phyloP scores from a whole-genome alignment of 2,329 filamentous ascomycete genomes.

The Diplodia intermedia region DNA sequence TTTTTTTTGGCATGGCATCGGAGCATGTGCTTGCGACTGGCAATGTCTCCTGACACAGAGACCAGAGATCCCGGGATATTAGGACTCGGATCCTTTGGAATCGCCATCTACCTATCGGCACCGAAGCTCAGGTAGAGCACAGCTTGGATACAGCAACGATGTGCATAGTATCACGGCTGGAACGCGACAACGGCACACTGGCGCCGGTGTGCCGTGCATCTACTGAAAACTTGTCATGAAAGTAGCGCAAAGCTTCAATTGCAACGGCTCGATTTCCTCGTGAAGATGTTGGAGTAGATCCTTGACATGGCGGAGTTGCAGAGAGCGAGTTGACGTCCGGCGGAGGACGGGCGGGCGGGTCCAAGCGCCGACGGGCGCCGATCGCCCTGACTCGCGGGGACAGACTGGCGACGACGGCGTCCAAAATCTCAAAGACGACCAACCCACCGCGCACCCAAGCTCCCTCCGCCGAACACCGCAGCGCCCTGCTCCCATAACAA shows the following conservation, averaged over 20 bases:
- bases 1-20: too few relatives aligned
- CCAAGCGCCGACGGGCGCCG: background rate
- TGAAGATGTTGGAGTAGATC: background rate
- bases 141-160: too few relatives aligned
- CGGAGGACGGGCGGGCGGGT: too few relatives aligned
- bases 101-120: too few relatives aligned
- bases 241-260: background rate
- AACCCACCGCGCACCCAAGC: constrained; percentile 32
- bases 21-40: too few relatives aligned
- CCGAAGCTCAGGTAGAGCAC: too few relatives aligned
- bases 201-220: too few relatives aligned
- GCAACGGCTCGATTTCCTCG: background rate
- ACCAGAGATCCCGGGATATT: too few relatives aligned
- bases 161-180: too few relatives aligned
- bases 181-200: too few relatives aligned
- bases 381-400: constrained; percentile 13
- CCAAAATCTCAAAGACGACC: constrained; percentile 28
- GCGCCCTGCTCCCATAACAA: background rate
- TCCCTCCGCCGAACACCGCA: constrained; percentile 22
- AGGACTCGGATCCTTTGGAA: too few relatives aligned
- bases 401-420: background rate
- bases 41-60: too few relatives aligned
- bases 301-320: background rate
- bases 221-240: background rate
- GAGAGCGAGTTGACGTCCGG: background rate